Evolutionary conservation across 257 asterid species (phyloP).

Genomic region (Solanum etuberosum): DNA sequence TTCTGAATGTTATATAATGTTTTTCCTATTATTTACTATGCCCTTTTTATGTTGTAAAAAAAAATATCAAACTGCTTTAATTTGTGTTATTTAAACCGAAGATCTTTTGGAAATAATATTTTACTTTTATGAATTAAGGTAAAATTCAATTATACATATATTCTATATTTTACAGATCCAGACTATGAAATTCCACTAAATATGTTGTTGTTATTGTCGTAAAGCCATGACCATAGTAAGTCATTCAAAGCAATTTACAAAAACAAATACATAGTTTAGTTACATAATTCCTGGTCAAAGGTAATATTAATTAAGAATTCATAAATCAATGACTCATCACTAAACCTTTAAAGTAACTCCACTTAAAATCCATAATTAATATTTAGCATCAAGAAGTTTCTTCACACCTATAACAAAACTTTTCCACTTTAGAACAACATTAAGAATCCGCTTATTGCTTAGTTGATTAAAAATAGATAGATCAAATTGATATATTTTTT

Average conservation of each 20-base stretch:
- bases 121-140: neutral
- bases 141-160: no score
- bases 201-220: neutral
- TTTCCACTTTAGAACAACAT: neutral
- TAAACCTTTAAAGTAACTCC: neutral
- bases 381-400: neutral
- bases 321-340: neutral
- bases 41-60: no score
- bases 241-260: neutral
- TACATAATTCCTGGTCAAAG: neutral
- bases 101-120: neutral
- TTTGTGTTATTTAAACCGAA: no score
- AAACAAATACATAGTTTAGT: neutral
- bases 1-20: neutral
- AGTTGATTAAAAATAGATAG: neutral
- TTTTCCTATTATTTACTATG: no score
- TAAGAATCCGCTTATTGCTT: neutral
- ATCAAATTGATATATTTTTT: neutral
- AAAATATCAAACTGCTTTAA: no score
- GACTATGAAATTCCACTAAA: neutral
- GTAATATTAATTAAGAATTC: neutral
- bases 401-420: neutral
- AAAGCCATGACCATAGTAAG: neutral
- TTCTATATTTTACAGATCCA: no score
- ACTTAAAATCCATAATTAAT: neutral